Conservation (phyloP, 73 alveolate genomes). For the Effrenium voratum region DNA sequence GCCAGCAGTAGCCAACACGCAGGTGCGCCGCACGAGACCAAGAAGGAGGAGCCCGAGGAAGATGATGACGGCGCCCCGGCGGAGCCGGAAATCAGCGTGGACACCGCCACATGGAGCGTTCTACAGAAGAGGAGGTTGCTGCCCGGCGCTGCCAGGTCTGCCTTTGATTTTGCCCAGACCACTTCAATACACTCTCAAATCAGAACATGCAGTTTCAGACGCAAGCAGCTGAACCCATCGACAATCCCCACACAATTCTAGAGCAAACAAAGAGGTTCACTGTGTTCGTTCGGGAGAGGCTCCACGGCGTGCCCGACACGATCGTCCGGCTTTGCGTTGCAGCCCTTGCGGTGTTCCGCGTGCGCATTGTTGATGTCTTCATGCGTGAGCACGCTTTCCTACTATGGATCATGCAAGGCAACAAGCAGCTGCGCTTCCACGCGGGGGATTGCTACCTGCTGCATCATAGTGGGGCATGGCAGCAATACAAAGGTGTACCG, state of each 20-base stretch:
- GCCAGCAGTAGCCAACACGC: no score
- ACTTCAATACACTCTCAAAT: neutral
- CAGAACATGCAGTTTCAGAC: neutral
- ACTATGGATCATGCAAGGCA: slow-evolving; percentile 36
- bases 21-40: no score
- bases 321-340: slow-evolving; percentile 17
- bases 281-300: neutral
- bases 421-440: neutral
- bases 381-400: slow-evolving; percentile 36
- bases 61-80: no score
- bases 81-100: no score
- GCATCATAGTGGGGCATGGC: slow-evolving; percentile 19
- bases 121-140: neutral
- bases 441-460: slow-evolving; percentile 38
- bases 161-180: neutral
- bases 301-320: neutral
- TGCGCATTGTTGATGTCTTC: slow-evolving; percentile 12
- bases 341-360: neutral
- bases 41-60: no score
- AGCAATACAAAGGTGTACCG: slow-evolving; percentile 42
- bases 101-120: neutral
- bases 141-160: neutral
- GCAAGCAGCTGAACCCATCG: neutral
- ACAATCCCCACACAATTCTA: neutral
- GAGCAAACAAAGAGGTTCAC: no score